These are phyloP conservation scores for Penicillium sp. DNA, from an alignment of 2,329 filamentous ascomycete genomes.

Conservation along the genomic window DNA sequence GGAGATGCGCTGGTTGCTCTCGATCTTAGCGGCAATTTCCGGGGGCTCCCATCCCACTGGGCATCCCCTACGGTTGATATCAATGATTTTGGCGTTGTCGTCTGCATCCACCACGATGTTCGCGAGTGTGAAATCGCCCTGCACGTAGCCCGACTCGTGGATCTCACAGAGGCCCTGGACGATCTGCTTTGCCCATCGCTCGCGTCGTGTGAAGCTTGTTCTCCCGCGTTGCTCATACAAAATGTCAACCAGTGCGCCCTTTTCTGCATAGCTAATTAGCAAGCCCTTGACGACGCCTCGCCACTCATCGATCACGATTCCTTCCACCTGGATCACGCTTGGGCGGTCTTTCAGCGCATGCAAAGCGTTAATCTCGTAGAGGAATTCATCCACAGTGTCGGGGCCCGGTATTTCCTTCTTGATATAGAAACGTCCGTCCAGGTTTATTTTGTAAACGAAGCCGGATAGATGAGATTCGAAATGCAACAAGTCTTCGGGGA, in stretches of 20 bases:
- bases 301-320: conserved; percentile 78
- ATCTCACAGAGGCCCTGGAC: conserved; percentile 86
- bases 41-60: conserved; percentile 97
- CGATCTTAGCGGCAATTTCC: conserved; percentile 79
- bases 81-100: conserved; percentile 91
- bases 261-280: conserved; percentile 80
- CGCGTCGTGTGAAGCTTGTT: conserved; percentile 68
- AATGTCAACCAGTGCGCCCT: conserved; percentile 84
- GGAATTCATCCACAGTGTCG: conserved; percentile 91
- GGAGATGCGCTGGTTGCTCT: conserved; percentile 82
- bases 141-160: conserved; percentile 92
- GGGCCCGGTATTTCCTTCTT: conserved; percentile 98
- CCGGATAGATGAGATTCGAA: conserved; percentile 94
- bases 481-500: conserved; percentile 70
- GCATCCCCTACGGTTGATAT: conserved; percentile 96
- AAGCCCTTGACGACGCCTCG: conserved; percentile 76
- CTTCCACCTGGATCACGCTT: conserved; percentile 82
- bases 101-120: conserved; percentile 90
- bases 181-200: conserved; percentile 89
- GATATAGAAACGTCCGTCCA: conserved; percentile 69
- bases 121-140: conserved; percentile 94
- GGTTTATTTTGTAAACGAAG: conserved; percentile 90
- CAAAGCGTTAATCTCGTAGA: conserved; percentile 97
- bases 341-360: conserved; percentile 68
- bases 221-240: conserved; percentile 72